A percentile compares a stretch with the other conserved stretches of the same genome.
phyloP scores from a whole-genome alignment of 2,329 filamentous ascomycete genomes.

The Trichoderma arundinaceum region DNA sequence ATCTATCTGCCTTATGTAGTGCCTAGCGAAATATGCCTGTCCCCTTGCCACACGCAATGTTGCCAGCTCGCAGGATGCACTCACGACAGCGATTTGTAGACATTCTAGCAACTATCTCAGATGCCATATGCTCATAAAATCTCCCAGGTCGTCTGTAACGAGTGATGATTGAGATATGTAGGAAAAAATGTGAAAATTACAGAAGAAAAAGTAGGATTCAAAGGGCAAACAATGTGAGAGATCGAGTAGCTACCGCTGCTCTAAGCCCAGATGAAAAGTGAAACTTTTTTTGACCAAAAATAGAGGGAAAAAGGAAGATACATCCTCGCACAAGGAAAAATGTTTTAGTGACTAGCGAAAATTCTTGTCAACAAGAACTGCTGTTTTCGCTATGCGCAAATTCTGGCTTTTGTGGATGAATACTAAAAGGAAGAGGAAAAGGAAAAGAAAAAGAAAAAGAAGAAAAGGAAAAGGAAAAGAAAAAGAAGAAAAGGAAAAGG shows the following conservation, averaged over 20 bases:
- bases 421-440: too few relatives aligned
- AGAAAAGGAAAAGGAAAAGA: background rate
- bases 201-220: background rate
- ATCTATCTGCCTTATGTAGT: background rate
- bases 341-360: conserved; percentile 12
- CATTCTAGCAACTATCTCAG: background rate
- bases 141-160: too few relatives aligned
- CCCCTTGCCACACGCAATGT: background rate
- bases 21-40: background rate
- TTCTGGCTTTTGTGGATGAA: background rate
- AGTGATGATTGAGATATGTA: too few relatives aligned
- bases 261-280: too few relatives aligned
- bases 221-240: background rate
- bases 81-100: background rate
- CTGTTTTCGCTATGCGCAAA: conserved; percentile 12
- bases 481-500: background rate
- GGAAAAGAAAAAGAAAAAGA: background rate
- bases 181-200: background rate
- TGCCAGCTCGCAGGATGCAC: background rate
- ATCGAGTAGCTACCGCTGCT: background rate
- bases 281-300: background rate
- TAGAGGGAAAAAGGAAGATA: background rate
- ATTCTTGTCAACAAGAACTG: background rate
- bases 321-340: background rate
- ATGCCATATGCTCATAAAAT: background rate